A percentile compares a stretch with the other conserved stretches of the same genome.
Conservation (phyloP, 106 monocot genomes). For the Agapanthus africanus region DNA sequence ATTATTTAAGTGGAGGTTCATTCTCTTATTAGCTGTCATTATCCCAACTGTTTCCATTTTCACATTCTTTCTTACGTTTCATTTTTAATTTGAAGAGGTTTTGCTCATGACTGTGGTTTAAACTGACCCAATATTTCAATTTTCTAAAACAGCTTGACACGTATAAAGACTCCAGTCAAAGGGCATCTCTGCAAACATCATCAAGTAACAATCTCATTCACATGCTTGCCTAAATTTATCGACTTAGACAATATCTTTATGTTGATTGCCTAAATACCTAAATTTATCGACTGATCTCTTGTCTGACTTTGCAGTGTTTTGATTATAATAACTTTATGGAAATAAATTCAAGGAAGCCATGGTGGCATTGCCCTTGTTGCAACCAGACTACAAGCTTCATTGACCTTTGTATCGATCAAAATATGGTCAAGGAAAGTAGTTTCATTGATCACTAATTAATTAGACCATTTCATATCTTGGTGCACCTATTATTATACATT, state of each 20-base stretch:
- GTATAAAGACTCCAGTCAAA: conserved; percentile 50
- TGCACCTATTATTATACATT: background rate
- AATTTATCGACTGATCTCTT: background rate
- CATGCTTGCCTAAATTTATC: too few species aligned
- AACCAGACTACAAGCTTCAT: conserved; percentile 54
- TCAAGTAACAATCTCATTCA: conserved; percentile 22
- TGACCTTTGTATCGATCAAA: conserved; percentile 71
- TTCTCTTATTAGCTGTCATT: too few species aligned
- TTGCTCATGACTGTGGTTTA: background rate
- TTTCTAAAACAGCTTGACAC: conserved; percentile 28
- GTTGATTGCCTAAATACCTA: too few species aligned
- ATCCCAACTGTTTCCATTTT: too few species aligned
- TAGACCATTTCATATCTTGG: background rate
- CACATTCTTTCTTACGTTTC: too few species aligned
- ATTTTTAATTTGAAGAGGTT: background rate
- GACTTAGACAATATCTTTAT: too few species aligned
- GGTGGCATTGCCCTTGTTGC: conserved; percentile 86
- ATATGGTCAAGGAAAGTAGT: conserved; percentile 62
- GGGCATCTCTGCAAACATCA: conserved; percentile 47
- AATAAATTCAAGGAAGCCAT: conserved; percentile 76
- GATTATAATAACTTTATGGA: conserved; percentile 85
- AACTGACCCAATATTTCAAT: background rate
- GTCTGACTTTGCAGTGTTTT: conserved; percentile 63
- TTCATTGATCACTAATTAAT: background rate
- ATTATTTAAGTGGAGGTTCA: too few species aligned